A percentile compares a stretch with the other conserved stretches of the same genome.
phyloP scores from a whole-genome alignment of 1,139 yeast genomes.

The Ogataea hybrid region DNA sequence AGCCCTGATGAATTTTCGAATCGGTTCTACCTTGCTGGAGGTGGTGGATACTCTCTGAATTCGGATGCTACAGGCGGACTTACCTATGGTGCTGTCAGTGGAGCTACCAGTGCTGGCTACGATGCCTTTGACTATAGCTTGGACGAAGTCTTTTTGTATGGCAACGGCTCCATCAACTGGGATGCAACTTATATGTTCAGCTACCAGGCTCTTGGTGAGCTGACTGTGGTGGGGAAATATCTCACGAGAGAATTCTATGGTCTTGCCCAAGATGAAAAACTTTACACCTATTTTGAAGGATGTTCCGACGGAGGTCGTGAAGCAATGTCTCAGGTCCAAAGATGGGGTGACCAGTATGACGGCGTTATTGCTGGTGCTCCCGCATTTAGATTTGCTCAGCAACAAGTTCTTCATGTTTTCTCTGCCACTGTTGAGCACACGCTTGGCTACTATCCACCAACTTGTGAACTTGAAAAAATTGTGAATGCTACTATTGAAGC shows the following conservation, averaged over 20 bases:
- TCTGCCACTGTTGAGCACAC: slow-evolving; percentile 8
- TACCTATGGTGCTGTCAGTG: slow-evolving; percentile 4
- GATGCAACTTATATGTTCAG: slow-evolving; percentile 9
- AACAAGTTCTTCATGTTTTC: slow-evolving; percentile 9
- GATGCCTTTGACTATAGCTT: slow-evolving; percentile 4
- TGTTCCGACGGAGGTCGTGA: slow-evolving; percentile 11
- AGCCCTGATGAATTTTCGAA: slow-evolving; percentile 1
- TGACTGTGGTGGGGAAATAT: slow-evolving; percentile 4
- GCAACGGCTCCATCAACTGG: slow-evolving; percentile 8
- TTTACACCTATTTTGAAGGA: slow-evolving; percentile 9
- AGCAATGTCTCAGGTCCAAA: slow-evolving; percentile 4
- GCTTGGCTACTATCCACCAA: slow-evolving; percentile 6
- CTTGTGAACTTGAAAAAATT: slow-evolving; percentile 6
- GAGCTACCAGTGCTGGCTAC: slow-evolving; percentile 9
- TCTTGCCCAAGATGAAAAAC: background rate
- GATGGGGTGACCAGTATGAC: slow-evolving; percentile 9
- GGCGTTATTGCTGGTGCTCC: slow-evolving; percentile 11
- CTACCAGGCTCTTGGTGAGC: slow-evolving; percentile 9
- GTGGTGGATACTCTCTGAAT: slow-evolving; percentile 6
- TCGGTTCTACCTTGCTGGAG: slow-evolving; percentile 8
- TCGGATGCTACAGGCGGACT: slow-evolving; percentile 1
- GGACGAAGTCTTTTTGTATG: slow-evolving; percentile 3
- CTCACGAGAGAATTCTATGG: slow-evolving; percentile 3
- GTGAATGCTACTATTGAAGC: slow-evolving; percentile 8
- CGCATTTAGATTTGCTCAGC: slow-evolving; percentile 9